Evolutionary conservation across 2,329 filamentous ascomycete species (phyloP).

Genomic region (Beauveria varroae): DNA sequence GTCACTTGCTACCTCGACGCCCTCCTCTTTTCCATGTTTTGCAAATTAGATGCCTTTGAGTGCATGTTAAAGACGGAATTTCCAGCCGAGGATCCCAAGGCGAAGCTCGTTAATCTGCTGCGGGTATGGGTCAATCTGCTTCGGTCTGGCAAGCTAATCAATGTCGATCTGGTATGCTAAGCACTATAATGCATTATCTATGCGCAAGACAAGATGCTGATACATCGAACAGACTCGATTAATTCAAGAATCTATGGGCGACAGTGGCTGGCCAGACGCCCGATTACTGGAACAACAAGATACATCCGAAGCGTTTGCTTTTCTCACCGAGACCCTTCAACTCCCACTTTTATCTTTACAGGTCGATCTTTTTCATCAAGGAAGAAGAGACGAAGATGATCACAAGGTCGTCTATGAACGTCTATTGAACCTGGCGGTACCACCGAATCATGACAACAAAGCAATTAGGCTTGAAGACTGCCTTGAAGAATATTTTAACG

Average conservation of each 20-base stretch:
- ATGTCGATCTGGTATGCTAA: constrained; percentile 64
- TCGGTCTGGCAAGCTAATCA: constrained; percentile 76
- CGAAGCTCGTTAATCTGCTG: constrained; percentile 68
- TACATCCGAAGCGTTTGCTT: constrained; percentile 89
- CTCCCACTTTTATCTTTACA: constrained; percentile 83
- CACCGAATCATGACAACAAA: constrained; percentile 61
- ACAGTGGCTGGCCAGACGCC: constrained; percentile 85
- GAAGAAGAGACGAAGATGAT: constrained; percentile 77
- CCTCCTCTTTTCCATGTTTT: constrained; percentile 92
- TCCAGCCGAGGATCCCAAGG: constrained; percentile 56
- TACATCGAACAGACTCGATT: constrained; percentile 56
- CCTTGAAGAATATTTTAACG: constrained; percentile 91
- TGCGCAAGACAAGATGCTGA: constrained; percentile 19
- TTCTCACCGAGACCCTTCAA: constrained; percentile 85
- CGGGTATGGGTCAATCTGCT: constrained; percentile 92
- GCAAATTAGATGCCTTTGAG: constrained; percentile 82
- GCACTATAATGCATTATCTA: not conserved
- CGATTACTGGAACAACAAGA: constrained; percentile 77
- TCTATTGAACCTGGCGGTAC: constrained; percentile 84
- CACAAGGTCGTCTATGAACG: constrained; percentile 94
- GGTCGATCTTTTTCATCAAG: constrained; percentile 90
- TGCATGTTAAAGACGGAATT: constrained; percentile 80
- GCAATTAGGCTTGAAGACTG: constrained; percentile 81
- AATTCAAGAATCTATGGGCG: constrained; percentile 72
- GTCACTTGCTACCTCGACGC: constrained; percentile 96